phyloP scores from a whole-genome alignment of 129 eudicot species.

The Saussurea involucrata region DNA sequence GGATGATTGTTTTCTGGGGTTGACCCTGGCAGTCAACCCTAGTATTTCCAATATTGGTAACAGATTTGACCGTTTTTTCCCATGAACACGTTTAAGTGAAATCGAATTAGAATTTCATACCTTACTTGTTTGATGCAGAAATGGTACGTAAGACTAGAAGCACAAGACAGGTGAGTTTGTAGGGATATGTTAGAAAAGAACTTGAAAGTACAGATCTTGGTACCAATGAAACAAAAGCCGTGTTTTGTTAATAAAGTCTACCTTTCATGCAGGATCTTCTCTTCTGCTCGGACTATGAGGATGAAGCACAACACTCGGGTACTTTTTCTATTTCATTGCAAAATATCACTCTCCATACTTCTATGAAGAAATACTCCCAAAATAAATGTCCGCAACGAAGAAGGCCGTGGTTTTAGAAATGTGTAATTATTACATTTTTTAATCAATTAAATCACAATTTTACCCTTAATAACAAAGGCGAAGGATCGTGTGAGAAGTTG shows the following conservation, averaged over 20 bases:
- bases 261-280: constrained; percentile 48
- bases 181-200: background rate
- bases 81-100: background rate
- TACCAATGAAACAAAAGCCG: background rate
- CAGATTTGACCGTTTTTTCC: background rate
- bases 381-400: background rate
- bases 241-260: constrained; percentile 3
- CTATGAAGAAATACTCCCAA: background rate
- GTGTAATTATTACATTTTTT: background rate
- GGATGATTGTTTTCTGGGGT: constrained; percentile 85
- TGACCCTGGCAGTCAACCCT: constrained; percentile 85
- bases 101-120: background rate
- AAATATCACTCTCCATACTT: background rate
- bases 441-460: background rate
- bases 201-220: background rate
- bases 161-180: constrained; percentile 55
- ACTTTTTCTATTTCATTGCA: constrained; percentile 6
- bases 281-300: constrained; percentile 57
- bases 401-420: background rate
- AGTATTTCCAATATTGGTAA: constrained; percentile 66
- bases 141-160: constrained; percentile 39
- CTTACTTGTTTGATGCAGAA: constrained; percentile 38
- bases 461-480: background rate
- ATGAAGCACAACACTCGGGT: constrained; percentile 68
- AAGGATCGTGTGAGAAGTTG: too few relatives aligned